Evolutionary conservation across 768 basidiomycete genomes (phyloP).

Genomic region (Lactarius tabidus): DNA sequence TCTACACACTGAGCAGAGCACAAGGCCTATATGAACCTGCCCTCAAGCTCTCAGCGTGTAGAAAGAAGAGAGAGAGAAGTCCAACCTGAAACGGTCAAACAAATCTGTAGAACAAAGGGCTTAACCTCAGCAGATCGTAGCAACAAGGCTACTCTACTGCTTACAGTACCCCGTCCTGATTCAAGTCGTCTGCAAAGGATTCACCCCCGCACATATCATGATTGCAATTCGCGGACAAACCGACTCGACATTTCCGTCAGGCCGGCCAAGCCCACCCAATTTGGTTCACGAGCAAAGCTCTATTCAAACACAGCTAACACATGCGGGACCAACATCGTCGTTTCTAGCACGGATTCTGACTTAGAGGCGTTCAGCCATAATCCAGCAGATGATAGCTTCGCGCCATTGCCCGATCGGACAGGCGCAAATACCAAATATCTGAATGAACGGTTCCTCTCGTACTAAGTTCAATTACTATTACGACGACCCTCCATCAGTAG

Average conservation of each 20-base stretch:
- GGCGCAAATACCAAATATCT: conserved; percentile 78
- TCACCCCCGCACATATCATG: conserved; percentile 65
- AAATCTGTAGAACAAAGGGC: conserved; percentile 66
- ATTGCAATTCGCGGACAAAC: conserved; percentile 56
- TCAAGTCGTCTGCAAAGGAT: conserved; percentile 79
- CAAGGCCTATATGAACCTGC: conserved; percentile 33
- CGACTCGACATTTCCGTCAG: conserved; percentile 51
- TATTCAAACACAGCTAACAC: conserved; percentile 61
- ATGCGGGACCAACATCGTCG: conserved; percentile 66
- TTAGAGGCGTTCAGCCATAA: conserved; percentile 85
- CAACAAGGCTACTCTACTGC: conserved; percentile 75
- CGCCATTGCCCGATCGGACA: conserved; percentile 75
- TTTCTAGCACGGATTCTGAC: conserved; percentile 76
- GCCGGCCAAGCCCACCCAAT: conserved; percentile 48
- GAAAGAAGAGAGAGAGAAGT: conserved; percentile 40
- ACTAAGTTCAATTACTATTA: conserved; percentile 78
- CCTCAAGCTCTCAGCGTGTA: conserved; percentile 36
- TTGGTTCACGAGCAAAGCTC: conserved; percentile 69
- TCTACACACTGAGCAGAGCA: neutral
- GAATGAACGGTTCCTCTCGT: conserved; percentile 81
- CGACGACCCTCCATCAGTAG: conserved; percentile 73
- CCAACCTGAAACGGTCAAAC: conserved; percentile 46
- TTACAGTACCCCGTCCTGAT: conserved; percentile 72
- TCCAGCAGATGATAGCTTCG: conserved; percentile 79
- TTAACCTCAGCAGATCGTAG: conserved; percentile 76